Base-by-base conservation (phyloP, 768 basidiomycete genomes). In the Rhodotorula toruloides region DNA sequence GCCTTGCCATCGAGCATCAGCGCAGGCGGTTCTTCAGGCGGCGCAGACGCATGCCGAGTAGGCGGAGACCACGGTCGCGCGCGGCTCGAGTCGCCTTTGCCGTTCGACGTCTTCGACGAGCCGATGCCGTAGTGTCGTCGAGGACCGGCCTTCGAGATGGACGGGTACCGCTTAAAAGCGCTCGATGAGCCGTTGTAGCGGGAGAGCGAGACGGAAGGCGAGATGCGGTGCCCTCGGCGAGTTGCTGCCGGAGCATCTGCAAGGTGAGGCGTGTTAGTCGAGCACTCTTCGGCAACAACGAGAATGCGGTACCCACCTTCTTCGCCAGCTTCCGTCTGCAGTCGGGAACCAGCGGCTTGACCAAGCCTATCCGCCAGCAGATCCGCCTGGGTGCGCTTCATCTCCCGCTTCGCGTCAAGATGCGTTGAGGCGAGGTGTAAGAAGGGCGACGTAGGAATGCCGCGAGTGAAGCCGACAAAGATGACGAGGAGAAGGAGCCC, bases 401-500 rank as follows among this genome's bases (percentile, higher is more conserved):
- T 4, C 58, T 37, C 22, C 57, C 50, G 14, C 12, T 37, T 32
- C 31, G 27, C 12, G 22, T n/a, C n/a, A n/a, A n/a, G n/a, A n/a
- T 0, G 10, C 1, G 54, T 12, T 6, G 53, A 32, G 1, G 52
- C 65, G 36, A 72, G 54, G n/a, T 67, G 65, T 1, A 74, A 48
- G 63, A 74, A 70, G 0, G 73, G 73, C 12, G 69, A 65, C 1
- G 67, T 68, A 2, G 70, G 67, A 60, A 85, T 87, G 12, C 90
- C 89, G 10, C 91, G 84, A 8, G 91, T 92, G 57, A 94, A 81
- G 25, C 87, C 84, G 78, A 94, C 88, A 76, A 96, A 91, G 19
- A 91, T 80, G 27, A 94, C 82, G 16, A 96, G 87, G 0, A 87
- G 84, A 6, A 96, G 81, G 10, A 94, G 81, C 11, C 93, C 81